Evolutionary conservation across 768 basidiomycete species (phyloP).

Genomic region (Phanerodontia chrysosporium): DNA sequence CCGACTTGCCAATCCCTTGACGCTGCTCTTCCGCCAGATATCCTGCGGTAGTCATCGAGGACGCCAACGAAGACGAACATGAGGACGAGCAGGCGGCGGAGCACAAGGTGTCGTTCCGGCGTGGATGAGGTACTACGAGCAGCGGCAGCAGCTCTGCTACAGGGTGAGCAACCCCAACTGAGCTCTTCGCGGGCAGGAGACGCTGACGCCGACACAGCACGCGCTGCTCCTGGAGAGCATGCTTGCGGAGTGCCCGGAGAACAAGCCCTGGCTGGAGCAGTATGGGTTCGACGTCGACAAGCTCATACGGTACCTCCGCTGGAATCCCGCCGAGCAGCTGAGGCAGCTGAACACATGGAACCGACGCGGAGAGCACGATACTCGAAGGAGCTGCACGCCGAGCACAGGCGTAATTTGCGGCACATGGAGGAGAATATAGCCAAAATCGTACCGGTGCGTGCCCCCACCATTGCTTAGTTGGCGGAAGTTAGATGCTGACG

Average conservation of each 20-base stretch:
- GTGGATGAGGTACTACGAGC: neutral
- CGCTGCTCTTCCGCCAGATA: neutral
- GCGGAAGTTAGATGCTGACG: neutral
- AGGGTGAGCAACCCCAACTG: no score
- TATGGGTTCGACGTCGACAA: slow-evolving; percentile 8
- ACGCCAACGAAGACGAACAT: neutral
- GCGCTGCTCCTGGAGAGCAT: slow-evolving; percentile 5
- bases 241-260: slow-evolving; percentile 1
- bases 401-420: neutral
- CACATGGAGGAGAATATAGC: slow-evolving; percentile 9
- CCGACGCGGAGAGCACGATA: neutral
- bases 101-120: neutral
- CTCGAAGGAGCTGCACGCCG: neutral
- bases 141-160: slow-evolving; percentile 1
- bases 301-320: slow-evolving; percentile 4
- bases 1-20: neutral
- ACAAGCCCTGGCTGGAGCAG: slow-evolving; percentile 5
- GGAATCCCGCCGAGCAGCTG: slow-evolving; percentile 11
- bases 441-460: slow-evolving; percentile 5
- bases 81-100: neutral
- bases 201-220: neutral
- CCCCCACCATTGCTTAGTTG: neutral
- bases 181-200: no score
- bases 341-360: slow-evolving; percentile 1
- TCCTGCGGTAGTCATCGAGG: neutral